Evolutionary conservation across 2,329 filamentous ascomycete genomes (phyloP).

Genomic region (Tolypocladium nubicola): DNA sequence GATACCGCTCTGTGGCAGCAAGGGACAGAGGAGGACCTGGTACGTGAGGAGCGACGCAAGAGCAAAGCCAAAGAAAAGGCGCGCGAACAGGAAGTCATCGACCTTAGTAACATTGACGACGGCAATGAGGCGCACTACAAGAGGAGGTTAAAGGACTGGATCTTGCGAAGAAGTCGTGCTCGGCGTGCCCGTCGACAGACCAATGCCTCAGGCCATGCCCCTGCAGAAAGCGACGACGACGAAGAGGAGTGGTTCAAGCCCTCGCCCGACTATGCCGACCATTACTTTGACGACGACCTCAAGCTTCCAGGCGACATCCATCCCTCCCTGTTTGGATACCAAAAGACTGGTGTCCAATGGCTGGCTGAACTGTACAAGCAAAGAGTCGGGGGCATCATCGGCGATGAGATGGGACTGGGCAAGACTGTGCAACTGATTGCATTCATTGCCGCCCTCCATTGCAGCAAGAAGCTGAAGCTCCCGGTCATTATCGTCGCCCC

Average conservation of each 20-base stretch:
- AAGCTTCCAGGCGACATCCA: conserved; percentile 87
- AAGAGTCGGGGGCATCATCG: conserved; percentile 85
- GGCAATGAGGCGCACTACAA: conserved; percentile 79
- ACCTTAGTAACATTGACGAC: conserved; percentile 63
- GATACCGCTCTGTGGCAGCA: conserved; percentile 26
- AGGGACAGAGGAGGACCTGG: conserved; percentile 25
- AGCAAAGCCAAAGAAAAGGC: conserved; percentile 27
- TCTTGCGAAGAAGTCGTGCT: conserved; percentile 36
- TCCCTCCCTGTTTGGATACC: conserved; percentile 87
- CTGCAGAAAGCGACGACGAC: conserved; percentile 31
- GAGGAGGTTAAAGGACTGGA: conserved; percentile 65
- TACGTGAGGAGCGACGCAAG: conserved; percentile 29
- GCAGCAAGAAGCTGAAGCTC: conserved; percentile 74
- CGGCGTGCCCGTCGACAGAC: conserved; percentile 28
- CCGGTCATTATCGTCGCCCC: conserved; percentile 89
- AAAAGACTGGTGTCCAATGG: conserved; percentile 96
- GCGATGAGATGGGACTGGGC: conserved; percentile 97
- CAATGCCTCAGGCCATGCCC: conserved; percentile 18
- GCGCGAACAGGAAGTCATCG: conserved; percentile 28
- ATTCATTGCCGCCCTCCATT: conserved; percentile 83
- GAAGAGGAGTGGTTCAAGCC: conserved; percentile 70
- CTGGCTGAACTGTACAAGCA: conserved; percentile 85
- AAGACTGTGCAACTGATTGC: conserved; percentile 71
- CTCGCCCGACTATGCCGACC: conserved; percentile 72
- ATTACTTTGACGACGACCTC: conserved; percentile 63